A percentile compares a stretch with the other conserved stretches of the same genome.
Evolutionary conservation across 768 basidiomycete species (phyloP).

Genomic region (Pholiota conissans): DNA sequence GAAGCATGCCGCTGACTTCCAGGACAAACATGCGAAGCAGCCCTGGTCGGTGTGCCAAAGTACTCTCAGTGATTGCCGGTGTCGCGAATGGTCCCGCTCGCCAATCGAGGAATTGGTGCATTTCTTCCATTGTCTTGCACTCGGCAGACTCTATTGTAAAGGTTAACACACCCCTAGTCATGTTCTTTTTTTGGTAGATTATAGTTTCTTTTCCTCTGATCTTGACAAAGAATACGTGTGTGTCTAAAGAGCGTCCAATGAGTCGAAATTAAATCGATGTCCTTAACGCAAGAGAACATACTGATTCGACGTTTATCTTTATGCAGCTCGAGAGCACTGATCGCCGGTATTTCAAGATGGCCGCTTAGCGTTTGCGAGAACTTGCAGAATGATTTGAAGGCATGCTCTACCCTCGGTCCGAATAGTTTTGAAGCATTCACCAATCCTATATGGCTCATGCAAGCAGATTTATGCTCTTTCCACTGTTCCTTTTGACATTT

Average conservation of each 20-base stretch:
- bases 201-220: conserved; percentile 15
- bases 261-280: too few relatives aligned
- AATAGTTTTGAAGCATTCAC: conserved; percentile 4
- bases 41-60: conserved; percentile 16
- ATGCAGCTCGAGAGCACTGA: conserved; percentile 14
- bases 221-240: conserved; percentile 13
- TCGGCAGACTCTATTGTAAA: conserved; percentile 13
- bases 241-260: conserved; percentile 3
- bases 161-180: conserved; percentile 8
- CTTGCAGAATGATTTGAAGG: conserved; percentile 16
- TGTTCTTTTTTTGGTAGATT: conserved; percentile 7
- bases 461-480: conserved; percentile 12
- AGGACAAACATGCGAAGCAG: conserved; percentile 15
- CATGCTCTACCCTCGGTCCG: conserved; percentile 8
- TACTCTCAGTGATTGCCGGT: conserved; percentile 12
- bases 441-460: conserved; percentile 9
- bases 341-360: conserved; percentile 13
- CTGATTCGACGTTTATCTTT: conserved; percentile 13
- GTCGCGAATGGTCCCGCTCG: conserved; percentile 9
- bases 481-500: conserved; percentile 15
- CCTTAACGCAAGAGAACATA: conserved; percentile 2
- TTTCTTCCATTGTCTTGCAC: conserved; percentile 16
- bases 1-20: conserved; percentile 16
- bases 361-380: conserved; percentile 11
- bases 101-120: conserved; percentile 16